Evolutionary conservation across 768 basidiomycete genomes (phyloP).

Genomic region (Lactarius pseudohatsudake): DNA sequence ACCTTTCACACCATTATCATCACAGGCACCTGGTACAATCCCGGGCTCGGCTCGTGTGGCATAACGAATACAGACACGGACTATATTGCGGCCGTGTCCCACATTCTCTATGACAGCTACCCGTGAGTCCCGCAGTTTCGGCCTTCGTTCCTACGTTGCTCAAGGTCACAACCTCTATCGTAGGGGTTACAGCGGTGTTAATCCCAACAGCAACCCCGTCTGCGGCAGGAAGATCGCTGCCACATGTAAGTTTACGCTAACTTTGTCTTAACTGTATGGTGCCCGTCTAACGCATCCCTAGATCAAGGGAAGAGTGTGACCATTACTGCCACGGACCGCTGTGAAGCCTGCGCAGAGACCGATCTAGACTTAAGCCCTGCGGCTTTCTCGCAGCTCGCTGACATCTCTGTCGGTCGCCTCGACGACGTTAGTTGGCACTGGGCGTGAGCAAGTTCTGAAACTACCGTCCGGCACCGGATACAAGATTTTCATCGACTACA

Average conservation of each 20-base stretch:
- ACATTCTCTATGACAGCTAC: conserved; percentile 54
- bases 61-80: conserved; percentile 52
- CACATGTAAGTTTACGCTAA: conserved; percentile 44
- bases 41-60: conserved; percentile 67
- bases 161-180: background rate
- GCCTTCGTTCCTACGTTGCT: background rate
- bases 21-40: conserved; percentile 53
- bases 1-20: conserved; percentile 8
- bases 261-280: conserved; percentile 14
- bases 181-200: conserved; percentile 54
- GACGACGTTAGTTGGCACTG: conserved; percentile 50
- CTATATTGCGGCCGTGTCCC: conserved; percentile 58
- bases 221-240: conserved; percentile 51
- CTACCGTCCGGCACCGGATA: background rate
- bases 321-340: conserved; percentile 61
- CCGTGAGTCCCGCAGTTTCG: conserved; percentile 44
- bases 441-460: conserved; percentile 31
- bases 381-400: conserved; percentile 54
- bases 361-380: conserved; percentile 64
- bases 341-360: conserved; percentile 49
- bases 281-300: conserved; percentile 33
- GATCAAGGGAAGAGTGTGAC: conserved; percentile 51
- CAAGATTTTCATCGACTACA: conserved; percentile 14
- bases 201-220: conserved; percentile 78
- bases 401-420: conserved; percentile 50